Evolutionary conservation across 352 stramenopile species (phyloP), one percentile per base, ranked within the genome.

Genomic region (Pythium phragmiticola): DNA sequence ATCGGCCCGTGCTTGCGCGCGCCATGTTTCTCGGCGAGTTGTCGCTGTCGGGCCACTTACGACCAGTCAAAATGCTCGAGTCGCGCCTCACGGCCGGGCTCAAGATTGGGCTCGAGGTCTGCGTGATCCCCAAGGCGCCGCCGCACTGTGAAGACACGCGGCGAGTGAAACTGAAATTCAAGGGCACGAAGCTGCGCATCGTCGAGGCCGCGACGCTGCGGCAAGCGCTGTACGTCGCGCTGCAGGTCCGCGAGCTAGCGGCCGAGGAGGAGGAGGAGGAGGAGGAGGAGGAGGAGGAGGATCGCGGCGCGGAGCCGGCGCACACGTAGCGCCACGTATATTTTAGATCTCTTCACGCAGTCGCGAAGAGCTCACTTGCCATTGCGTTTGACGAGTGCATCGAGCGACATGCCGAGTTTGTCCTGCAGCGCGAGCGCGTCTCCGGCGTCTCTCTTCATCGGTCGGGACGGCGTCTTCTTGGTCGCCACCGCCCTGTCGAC

Each of bases 31-130:
- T 95, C 26, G 87, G 87, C 17, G 87, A 95, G 45, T 68, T 95
- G 34, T 76, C 85, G 39, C 68, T 96, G n/a, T 93, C 82, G 17
- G 85, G 85, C 9, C 77, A 90, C 54, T 51, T 96, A 52, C 85
- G 87, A 1, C 85, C 87, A 3, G 80, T 92, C 1, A 90, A 94
- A 54, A 88, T 90, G 82, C 77, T 96, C 52, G 82, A 92, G 58
- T 85, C 83, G 42, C 82, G 87, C 0, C 69, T 96, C 26, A 79
- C 76, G 14, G 87, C 87, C 7, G 87, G 85, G 11, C 75, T 86
- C 26, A 96, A 94, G 62, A 92, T 94, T 68, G 87, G 87, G 0
- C 34, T 96, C 11, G 72, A 84, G 7, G 64, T 84, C 4, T 92
- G 82, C 56, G 76, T 94, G 47, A 89, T 94, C 52, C 85, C 85